Percentiles rank a stretch among this genome's conserved stretches.
Evolutionary conservation across 2,329 filamentous ascomycete genomes (phyloP).

Genomic region (Paramyrothecium roridum): DNA sequence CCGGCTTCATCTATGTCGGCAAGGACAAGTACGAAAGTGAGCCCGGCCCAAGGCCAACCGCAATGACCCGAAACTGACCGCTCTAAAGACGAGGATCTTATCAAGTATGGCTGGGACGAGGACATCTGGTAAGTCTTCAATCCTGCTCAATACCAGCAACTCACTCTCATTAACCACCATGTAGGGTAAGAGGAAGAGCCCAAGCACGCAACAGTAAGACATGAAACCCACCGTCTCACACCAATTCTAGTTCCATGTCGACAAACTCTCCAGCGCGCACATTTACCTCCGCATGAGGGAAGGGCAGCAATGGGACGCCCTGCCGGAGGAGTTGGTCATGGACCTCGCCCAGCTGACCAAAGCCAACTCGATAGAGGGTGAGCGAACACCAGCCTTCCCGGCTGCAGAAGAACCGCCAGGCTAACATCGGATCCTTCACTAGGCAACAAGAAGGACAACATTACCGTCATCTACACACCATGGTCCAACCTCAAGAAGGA

Average conservation of each 20-base stretch:
- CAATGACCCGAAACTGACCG: slow-evolving; percentile 4
- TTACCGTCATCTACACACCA: slow-evolving; percentile 95
- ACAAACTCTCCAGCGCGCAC: slow-evolving; percentile 95
- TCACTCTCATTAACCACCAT: background rate
- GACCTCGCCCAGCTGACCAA: slow-evolving; percentile 98
- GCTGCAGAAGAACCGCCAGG: no score
- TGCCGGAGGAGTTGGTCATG: slow-evolving; percentile 69
- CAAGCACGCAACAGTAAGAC: background rate
- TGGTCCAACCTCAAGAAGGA: slow-evolving; percentile 97
- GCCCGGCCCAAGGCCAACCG: slow-evolving; percentile 22
- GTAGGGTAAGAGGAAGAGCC: slow-evolving; percentile 19
- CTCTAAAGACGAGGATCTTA: slow-evolving; percentile 83
- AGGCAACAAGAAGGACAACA: slow-evolving; percentile 98
- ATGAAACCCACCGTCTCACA: no score
- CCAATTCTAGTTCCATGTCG: slow-evolving; percentile 81
- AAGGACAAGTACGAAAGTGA: slow-evolving; percentile 99
- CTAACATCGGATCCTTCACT: background rate
- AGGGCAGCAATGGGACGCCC: slow-evolving; percentile 78
- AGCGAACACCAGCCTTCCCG: slow-evolving; percentile 9
- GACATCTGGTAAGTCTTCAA: slow-evolving; percentile 74
- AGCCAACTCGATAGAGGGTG: slow-evolving; percentile 96
- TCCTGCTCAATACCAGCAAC: background rate
- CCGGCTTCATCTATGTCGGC: slow-evolving; percentile 90
- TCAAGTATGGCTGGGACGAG: slow-evolving; percentile 90
- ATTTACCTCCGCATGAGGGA: slow-evolving; percentile 86